Base-by-base conservation (phyloP, 2,329 filamentous ascomycete genomes). In the Podosphaera aphanis region DNA sequence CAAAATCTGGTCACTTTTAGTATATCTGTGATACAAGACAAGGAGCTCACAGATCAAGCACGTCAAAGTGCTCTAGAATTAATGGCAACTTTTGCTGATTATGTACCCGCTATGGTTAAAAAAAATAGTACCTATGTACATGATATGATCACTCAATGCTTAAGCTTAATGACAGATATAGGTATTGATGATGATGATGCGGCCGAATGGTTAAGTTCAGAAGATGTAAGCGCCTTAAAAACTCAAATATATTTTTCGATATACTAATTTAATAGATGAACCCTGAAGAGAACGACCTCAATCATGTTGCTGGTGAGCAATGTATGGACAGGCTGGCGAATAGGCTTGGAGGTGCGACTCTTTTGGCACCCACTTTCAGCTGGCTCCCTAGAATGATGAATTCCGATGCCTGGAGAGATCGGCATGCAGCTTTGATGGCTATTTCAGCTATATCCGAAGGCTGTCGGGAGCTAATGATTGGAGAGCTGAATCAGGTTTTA, bases 341-440 rank as follows among this genome's bases (percentile, higher is more conserved):
- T 68, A 94, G 93, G 63, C 79, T 98, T 31, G 90, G 90, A 47
- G 90, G 90, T n/a, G 71, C 83, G 56, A 78, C 82, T n/a, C 81
- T 98, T 47, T 68, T 98, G 18, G 83, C 83, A 25, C 86, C 86
- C 1, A 95, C 88, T 0, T 98, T 95, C 64, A 80, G 81, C 61
- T 98, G 90, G 90, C 75, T 98, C 35, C 90, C 90, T 8, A 74
- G 85, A 51, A 98, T 98, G 90, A 92, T 95, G 77, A 83, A 79
- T 46, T 95, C 90, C 1, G 79, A 83, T 55, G 76, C 84, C 25
- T 98, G 90, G 90, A 77, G 83, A 57, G 90, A 98, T 61, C 77
- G 88, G 50, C 90, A 98, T 62, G 90, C 90, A 27, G 90, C 90
- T 41, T 73, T 98, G 45, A 98, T 98, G 90, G 90, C 90, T 20